Conservation (phyloP, 306 rosid species). For the Fagus sylvatica region DNA sequence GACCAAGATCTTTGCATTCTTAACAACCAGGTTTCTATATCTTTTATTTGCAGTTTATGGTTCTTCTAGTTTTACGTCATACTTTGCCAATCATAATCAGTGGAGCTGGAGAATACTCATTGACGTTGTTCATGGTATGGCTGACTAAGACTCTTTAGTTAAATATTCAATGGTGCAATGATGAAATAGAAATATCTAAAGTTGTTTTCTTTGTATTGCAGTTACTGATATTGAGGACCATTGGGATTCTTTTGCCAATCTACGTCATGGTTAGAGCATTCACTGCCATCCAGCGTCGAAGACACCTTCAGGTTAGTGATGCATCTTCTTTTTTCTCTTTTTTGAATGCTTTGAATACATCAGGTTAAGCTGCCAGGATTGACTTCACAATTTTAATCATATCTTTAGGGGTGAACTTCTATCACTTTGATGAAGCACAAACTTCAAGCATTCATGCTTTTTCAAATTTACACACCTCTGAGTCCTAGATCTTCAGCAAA, state of each 20-base stretch:
- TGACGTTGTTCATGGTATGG: slow-evolving; percentile 54
- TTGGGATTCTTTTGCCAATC: slow-evolving; percentile 64
- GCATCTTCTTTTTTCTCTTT: neutral
- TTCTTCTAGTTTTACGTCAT: slow-evolving; percentile 71
- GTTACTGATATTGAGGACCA: slow-evolving; percentile 55
- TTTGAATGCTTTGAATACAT: neutral
- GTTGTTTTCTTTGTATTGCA: slow-evolving; percentile 32
- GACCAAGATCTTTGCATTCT: neutral
- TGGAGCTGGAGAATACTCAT: slow-evolving; percentile 53
- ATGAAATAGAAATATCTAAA: neutral
- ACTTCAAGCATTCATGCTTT: neutral
- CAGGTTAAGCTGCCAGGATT: neutral
- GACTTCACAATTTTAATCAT: neutral
- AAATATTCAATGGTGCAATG: neutral
- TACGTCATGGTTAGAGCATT: slow-evolving; percentile 57
- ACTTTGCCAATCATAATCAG: slow-evolving; percentile 60
- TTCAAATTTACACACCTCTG: neutral
- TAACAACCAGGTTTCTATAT: slow-evolving; percentile 7
- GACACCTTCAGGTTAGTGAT: slow-evolving; percentile 50
- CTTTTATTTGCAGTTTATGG: slow-evolving; percentile 56
- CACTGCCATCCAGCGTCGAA: slow-evolving; percentile 49
- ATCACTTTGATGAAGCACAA: neutral
- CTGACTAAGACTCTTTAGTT: neutral
- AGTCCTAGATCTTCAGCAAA: no score
- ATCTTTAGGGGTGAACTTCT: neutral